Percentiles rank a stretch among this genome's conserved stretches.
Conservation (phyloP, 1,284 basidiomycete genomes). For the Boletus subluridellus region DNA sequence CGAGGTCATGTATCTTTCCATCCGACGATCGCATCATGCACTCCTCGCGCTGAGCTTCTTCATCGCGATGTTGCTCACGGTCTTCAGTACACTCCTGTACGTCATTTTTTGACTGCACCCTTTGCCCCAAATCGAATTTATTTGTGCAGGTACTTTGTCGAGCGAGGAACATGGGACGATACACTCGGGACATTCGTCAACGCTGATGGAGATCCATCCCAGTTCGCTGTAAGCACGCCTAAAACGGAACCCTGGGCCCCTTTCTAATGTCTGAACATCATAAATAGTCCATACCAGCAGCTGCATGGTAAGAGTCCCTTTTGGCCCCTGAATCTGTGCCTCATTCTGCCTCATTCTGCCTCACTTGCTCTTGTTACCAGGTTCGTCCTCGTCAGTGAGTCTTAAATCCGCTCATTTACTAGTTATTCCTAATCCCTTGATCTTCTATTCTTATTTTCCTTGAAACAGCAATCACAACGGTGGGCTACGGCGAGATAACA, state of each 20-base stretch:
- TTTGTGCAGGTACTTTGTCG: slow-evolving; percentile 70
- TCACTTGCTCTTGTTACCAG: slow-evolving; percentile 10
- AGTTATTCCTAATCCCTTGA: not conserved
- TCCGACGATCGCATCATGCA: slow-evolving; percentile 80
- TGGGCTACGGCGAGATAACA: slow-evolving; percentile 85
- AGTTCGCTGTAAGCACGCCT: slow-evolving; percentile 54
- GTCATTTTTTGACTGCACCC: slow-evolving; percentile 26
- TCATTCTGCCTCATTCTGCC: too few relatives aligned
- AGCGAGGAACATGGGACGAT: slow-evolving; percentile 83
- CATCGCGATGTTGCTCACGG: slow-evolving; percentile 79
- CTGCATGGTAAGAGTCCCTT: slow-evolving; percentile 53
- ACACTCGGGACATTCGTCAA: slow-evolving; percentile 77
- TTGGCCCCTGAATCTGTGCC: not conserved
- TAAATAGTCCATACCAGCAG: slow-evolving; percentile 70
- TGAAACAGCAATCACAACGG: slow-evolving; percentile 69
- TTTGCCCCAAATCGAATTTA: not conserved
- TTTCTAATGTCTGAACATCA: not conserved
- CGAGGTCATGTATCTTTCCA: slow-evolving; percentile 90
- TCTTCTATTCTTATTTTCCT: not conserved
- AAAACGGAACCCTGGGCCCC: not conserved
- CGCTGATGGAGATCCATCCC: slow-evolving; percentile 74
- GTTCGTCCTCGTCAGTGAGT: slow-evolving; percentile 52
- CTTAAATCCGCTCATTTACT: not conserved
- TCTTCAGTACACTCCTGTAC: slow-evolving; percentile 82
- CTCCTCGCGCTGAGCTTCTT: slow-evolving; percentile 84